Base-by-base conservation (phyloP, 2,329 filamentous ascomycete species). In the Colletotrichum phormii region DNA sequence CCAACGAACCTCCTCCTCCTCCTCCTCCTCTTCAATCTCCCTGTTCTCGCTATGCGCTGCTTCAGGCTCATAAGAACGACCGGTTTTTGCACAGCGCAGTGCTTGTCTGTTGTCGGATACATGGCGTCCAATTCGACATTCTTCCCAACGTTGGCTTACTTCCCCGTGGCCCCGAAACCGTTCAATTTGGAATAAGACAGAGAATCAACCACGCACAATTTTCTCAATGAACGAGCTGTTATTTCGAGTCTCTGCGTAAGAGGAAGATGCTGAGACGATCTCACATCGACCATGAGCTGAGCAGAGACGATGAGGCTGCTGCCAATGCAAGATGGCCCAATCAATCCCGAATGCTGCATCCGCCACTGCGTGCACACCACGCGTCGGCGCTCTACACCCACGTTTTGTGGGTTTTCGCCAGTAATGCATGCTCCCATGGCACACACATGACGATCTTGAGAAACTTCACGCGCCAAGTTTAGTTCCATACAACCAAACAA, bases 231-330 rank as follows among this genome's bases (percentile, higher is more conserved):
- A 58, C 53, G 31, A 49, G 12, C 51, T 35, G 29, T 33, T 35
- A 58, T 22, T 2, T 18, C 15, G 13, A 26, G n/a, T 18, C 22
- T 33, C 24, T n/a, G 35, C 42, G 18, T 7, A 22, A 6, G 53
- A 46, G 22, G 35, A 46, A 66, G 49, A 57, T 64, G 51, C 62
- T 49, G 42, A 33, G 26, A 55, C 63, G 63, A 72, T 74, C 54
- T 33, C 18, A 42, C 18, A 51, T 35, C 29, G 26, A 22, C 33
- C 22, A 26, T 64, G 18, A 53, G 18, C 22, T n/a, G 15, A 26
- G 42, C 64, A 35, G 13, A 72, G 68, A 74, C 72, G 63, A 67
- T 61, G 72, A 68, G 68, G 68, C 72, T 72, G 63, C 29, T 55
- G 60, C 42, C 29, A n/a, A 46, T 63, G 33, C 42, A 31, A 59